Conservation (phyloP, 805 yeast species). For the Danielia reshetovae region DNA sequence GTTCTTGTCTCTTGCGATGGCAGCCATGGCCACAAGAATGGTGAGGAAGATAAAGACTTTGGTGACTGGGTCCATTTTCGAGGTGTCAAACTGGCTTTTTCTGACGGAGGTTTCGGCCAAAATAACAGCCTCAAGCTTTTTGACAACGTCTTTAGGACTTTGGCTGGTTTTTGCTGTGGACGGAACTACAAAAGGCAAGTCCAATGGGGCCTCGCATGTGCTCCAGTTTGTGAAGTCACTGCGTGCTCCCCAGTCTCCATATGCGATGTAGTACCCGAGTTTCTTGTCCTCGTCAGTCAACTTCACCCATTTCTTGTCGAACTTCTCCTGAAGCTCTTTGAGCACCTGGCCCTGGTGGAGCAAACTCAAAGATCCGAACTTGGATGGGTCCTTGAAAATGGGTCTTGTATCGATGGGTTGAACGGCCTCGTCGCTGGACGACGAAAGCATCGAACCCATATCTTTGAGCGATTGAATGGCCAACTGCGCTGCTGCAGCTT, state of each 20-base stretch:
- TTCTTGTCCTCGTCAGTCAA: conserved; percentile 48
- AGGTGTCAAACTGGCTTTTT: conserved; percentile 42
- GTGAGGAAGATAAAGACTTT: conserved; percentile 50
- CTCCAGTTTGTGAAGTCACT: conserved; percentile 49
- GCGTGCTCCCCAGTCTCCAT: conserved; percentile 71
- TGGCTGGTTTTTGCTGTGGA: conserved; percentile 28
- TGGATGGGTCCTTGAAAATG: conserved; percentile 34
- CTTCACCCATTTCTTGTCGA: conserved; percentile 53
- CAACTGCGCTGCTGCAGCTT: conserved; percentile 33
- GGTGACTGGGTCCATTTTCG: conserved; percentile 54
- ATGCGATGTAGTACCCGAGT: conserved; percentile 57
- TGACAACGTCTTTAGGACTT: conserved; percentile 18
- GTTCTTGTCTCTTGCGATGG: conserved; percentile 53
- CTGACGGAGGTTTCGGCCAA: conserved; percentile 44
- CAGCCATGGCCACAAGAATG: conserved; percentile 44
- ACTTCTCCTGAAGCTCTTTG: conserved; percentile 47
- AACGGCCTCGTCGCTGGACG: conserved; percentile 37
- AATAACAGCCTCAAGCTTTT: conserved; percentile 35
- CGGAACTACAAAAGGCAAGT: conserved; percentile 54
- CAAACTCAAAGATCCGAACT: conserved; percentile 32
- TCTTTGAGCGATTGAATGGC: conserved; percentile 40
- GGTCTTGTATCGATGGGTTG: conserved; percentile 47
- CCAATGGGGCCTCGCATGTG: conserved; percentile 47
- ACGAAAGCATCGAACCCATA: conserved; percentile 35
- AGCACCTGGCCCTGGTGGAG: conserved; percentile 57